These are phyloP conservation scores for Biscutella laevigata DNA, from an alignment of 441 rosid species.

Conservation along the genomic window DNA sequence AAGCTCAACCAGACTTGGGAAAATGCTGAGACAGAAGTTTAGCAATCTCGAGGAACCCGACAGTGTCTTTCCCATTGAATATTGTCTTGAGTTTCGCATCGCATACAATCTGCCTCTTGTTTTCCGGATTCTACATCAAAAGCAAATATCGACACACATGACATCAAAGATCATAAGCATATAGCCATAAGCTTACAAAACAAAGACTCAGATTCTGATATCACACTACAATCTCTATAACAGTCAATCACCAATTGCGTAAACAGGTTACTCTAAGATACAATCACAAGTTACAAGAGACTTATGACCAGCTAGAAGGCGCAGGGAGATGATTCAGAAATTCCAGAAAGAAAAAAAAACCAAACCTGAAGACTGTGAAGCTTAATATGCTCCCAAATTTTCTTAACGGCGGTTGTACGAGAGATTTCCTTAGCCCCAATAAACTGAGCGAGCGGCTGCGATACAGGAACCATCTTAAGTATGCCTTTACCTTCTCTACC, in stretches of 20 bases:
- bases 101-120: constrained; percentile 50
- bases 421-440: constrained; percentile 30
- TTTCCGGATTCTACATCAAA: constrained; percentile 45
- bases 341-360: background rate
- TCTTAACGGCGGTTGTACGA: constrained; percentile 31
- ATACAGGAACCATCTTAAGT: constrained; percentile 25
- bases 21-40: constrained; percentile 50
- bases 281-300: background rate
- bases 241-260: background rate
- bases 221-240: background rate
- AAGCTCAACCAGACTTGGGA: constrained; percentile 32
- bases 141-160: background rate
- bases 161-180: background rate
- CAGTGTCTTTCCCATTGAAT: constrained; percentile 48
- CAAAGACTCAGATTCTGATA: too few species aligned
- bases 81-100: constrained; percentile 58
- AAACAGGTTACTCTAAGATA: background rate
- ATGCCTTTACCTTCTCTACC: constrained; percentile 14
- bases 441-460: constrained; percentile 32
- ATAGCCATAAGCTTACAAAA: too few species aligned
- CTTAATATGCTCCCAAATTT: constrained; percentile 34
- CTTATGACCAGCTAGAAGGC: background rate
- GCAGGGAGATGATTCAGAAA: background rate
- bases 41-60: constrained; percentile 49
- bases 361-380: constrained; percentile 36